Evolutionary conservation across 2,329 filamentous ascomycete species (phyloP).

Genomic region (Exophiala xenobiotica): DNA sequence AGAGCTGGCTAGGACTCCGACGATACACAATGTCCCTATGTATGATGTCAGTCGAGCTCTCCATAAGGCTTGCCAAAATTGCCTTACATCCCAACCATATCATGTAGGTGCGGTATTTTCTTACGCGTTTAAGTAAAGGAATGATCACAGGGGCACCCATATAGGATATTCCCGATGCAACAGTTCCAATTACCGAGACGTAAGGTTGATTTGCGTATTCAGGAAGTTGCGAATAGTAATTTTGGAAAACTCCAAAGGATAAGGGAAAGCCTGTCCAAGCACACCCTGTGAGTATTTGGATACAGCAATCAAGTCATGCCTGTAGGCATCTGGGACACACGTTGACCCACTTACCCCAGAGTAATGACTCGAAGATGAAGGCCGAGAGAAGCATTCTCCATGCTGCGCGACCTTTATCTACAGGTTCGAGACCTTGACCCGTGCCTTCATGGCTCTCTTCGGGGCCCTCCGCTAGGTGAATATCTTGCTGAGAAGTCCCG

Average conservation of each 20-base stretch:
- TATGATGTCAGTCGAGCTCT: not conserved
- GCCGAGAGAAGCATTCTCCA: constrained; percentile 26
- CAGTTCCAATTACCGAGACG: constrained; percentile 37
- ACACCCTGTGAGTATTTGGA: not conserved
- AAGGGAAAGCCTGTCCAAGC: constrained; percentile 29
- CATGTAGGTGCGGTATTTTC: constrained; percentile 37
- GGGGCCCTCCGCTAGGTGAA: too few relatives aligned
- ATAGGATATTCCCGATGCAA: constrained; percentile 30
- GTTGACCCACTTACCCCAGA: constrained; percentile 23
- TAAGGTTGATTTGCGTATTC: constrained; percentile 30
- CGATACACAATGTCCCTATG: constrained; percentile 40
- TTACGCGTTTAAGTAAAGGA: constrained; percentile 37
- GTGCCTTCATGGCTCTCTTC: too few relatives aligned
- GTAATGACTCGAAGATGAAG: constrained; percentile 28
- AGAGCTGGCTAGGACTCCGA: constrained; percentile 37
- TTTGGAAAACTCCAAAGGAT: constrained; percentile 37
- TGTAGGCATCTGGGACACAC: not conserved
- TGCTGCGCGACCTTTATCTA: constrained; percentile 24
- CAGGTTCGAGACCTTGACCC: constrained; percentile 8
- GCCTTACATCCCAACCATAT: constrained; percentile 39
- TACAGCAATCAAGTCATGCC: not conserved
- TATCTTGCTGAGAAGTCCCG: too few relatives aligned
- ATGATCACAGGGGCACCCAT: constrained; percentile 32
- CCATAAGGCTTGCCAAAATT: too few relatives aligned
- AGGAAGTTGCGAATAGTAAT: constrained; percentile 35